Evolutionary conservation across 345 rosid species (phyloP).

Genomic region (Populus euphratica): DNA sequence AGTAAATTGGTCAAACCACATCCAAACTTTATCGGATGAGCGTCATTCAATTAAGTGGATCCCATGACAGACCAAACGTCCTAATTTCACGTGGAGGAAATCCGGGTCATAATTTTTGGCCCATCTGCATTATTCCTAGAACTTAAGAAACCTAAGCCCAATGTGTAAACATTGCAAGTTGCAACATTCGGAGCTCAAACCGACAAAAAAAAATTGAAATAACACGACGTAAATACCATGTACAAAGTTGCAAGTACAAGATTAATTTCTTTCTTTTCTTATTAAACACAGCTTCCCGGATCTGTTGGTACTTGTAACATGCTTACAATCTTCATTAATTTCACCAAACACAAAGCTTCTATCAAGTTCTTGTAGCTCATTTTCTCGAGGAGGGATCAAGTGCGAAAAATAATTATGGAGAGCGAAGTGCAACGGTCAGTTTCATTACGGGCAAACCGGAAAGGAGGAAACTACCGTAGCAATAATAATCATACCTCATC

Average conservation of each 20-base stretch:
- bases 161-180: too few relatives aligned
- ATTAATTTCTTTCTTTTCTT: background rate
- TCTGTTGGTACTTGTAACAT: background rate
- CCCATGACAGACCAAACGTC: background rate
- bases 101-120: background rate
- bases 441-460: conserved; percentile 57
- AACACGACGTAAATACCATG: background rate
- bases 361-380: background rate
- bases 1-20: too few relatives aligned
- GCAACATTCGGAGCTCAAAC: background rate
- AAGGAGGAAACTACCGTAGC: conserved; percentile 45
- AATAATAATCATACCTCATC: background rate
- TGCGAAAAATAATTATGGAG: conserved; percentile 32
- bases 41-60: background rate
- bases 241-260: background rate
- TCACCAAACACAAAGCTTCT: conserved; percentile 37
- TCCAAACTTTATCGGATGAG: background rate
- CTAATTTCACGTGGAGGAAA: background rate
- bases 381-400: background rate
- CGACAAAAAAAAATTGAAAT: background rate
- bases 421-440: conserved; percentile 46
- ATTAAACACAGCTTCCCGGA: background rate
- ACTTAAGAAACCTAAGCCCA: background rate
- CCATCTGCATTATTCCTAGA: background rate
- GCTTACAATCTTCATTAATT: background rate